Conservation (phyloP, 371 early-diverging fungal species). For the Cladochytrium tenue region DNA sequence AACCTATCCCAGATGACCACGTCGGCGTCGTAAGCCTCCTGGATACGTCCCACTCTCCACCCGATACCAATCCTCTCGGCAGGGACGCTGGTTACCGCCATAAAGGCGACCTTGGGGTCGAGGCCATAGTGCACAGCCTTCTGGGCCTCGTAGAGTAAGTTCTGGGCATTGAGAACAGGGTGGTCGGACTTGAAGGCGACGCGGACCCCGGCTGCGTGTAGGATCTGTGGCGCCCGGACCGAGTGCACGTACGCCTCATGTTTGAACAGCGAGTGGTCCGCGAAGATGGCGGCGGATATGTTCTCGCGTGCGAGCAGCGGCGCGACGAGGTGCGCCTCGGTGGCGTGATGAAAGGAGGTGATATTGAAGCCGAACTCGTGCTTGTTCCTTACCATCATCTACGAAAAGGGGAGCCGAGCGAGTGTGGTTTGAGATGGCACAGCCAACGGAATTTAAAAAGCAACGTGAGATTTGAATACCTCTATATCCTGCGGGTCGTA, state of each 20-base stretch:
- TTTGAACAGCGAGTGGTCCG: constrained; percentile 73
- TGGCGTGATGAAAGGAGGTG: constrained; percentile 78
- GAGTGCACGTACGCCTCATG: constrained; percentile 75
- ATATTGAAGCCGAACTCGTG: constrained; percentile 78
- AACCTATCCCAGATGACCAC: constrained; percentile 62
- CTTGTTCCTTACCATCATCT: constrained; percentile 72
- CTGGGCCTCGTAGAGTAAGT: constrained; percentile 75
- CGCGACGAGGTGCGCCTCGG: constrained; percentile 75
- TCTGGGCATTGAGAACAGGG: constrained; percentile 72
- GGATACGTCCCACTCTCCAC: constrained; percentile 72
- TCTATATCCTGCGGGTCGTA: constrained; percentile 37
- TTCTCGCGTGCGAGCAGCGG: constrained; percentile 64
- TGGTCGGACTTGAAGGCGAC: constrained; percentile 84
- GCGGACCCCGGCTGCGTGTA: constrained; percentile 71
- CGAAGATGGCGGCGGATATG: constrained; percentile 66
- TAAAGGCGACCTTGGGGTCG: constrained; percentile 61
- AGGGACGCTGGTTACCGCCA: constrained; percentile 73
- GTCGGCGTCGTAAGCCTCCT: constrained; percentile 79
- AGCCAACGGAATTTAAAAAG: background rate
- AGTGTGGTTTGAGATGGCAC: too few species aligned
- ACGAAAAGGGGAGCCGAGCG: too few species aligned
- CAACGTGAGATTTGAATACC: background rate
- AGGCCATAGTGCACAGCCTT: constrained; percentile 80
- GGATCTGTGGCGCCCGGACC: constrained; percentile 63
- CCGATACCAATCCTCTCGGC: constrained; percentile 73